Base-by-base conservation (phyloP, 2,329 filamentous ascomycete genomes). In the Ophiostoma sp. region DNA sequence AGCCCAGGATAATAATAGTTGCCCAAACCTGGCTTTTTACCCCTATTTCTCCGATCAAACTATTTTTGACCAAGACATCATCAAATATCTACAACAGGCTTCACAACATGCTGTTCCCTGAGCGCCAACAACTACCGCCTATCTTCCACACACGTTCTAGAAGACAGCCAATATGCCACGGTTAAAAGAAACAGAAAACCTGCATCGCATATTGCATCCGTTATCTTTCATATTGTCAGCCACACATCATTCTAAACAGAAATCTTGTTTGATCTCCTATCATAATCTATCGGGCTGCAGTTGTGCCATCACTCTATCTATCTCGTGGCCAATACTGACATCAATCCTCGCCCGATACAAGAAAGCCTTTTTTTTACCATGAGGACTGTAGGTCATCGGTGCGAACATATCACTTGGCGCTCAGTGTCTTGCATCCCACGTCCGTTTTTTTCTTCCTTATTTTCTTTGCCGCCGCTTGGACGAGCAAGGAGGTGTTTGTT, bases 361-460 rank as follows among this genome's bases (percentile, higher is more conserved):
- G 17, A 61, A n/a, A 36, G 6, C 17, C 17, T 61, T 25, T 11
- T 8, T 63, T 39, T 19, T 66, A n/a, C 15, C 5, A 66, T 45
- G 12, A 25, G 9, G 15, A 17, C 39, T 45, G 36, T 22, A 66
- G 17, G n/a, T 31, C 4, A 48, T 31, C 39, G 12, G 39, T 66
- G 39, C 36, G 63, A 31, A 39, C 63, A 48, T n/a, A 28, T 66
- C 28, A 63, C 36, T 66, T 55, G 48, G 66, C 66, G n/a, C 66
- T 22, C 45, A 31, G 48, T 33, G 45, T 15, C 9, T 25, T 39
- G 5, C 19, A 33, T 45, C 19, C 17, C 42, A 66, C n/a, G 17
- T 2, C 59, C 59, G 33, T n/a, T 66, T 45, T 15, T 25, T 55
- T 25, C 22, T n/a, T n/a, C n/a, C n/a, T n/a, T n/a, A n/a, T n/a